A percentile compares a stretch with the other conserved stretches of the same genome.
These are phyloP conservation scores for Trichoderma erinaceum DNA, from an alignment of 495 filamentous ascomycete genomes.

Conservation along the genomic window DNA sequence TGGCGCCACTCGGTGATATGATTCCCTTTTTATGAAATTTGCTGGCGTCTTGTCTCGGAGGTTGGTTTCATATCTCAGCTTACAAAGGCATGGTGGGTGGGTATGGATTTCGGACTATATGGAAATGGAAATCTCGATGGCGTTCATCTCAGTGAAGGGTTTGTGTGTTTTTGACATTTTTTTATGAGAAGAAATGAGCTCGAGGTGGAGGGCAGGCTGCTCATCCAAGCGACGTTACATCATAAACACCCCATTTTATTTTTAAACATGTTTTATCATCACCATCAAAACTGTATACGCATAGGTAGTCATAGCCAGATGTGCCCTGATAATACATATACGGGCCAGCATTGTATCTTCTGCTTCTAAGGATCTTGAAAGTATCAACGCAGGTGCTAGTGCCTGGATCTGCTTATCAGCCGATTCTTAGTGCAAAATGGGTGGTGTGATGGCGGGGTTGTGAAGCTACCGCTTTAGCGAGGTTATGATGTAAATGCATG, in stretches of 20 bases:
- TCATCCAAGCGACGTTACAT: not conserved
- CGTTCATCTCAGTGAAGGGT: not conserved
- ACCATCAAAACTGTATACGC: not conserved
- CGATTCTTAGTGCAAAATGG: not conserved
- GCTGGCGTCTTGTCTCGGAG: conserved; percentile 3
- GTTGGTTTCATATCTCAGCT: conserved; percentile 6
- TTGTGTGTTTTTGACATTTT: not conserved
- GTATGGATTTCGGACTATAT: not conserved
- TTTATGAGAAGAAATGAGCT: not conserved
- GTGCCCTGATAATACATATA: not conserved
- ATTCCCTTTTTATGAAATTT: not conserved
- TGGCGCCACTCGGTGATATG: not conserved
- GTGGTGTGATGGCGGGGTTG: conserved; percentile 12
- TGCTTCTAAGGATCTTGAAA: not conserved
- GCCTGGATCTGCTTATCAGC: not conserved
- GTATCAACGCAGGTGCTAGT: not conserved
- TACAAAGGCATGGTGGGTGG: not conserved
- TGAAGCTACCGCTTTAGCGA: conserved; percentile 11
- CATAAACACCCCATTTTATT: not conserved
- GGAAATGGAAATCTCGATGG: conserved; percentile 5
- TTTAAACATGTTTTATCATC: not conserved
- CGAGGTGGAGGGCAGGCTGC: not conserved
- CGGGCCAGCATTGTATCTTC: not conserved
- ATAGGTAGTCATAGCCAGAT: not conserved
- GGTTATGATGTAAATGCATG: conserved; percentile 8